Conservation (phyloP, 2,329 filamentous ascomycete species). For the Ceratocystis huliohia region DNA sequence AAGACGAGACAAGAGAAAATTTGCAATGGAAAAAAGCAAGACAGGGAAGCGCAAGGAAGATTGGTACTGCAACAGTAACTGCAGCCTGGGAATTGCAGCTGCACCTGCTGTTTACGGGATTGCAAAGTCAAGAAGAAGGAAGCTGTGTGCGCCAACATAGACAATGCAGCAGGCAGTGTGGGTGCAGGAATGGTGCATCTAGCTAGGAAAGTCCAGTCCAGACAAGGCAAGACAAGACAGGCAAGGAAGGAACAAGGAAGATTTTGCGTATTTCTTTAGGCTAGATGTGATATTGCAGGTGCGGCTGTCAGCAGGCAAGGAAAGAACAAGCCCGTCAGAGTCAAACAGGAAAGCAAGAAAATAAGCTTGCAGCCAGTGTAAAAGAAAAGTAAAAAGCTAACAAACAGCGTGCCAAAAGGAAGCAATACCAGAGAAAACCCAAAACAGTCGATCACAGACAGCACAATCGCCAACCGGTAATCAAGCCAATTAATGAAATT, state of each 20-base stretch:
- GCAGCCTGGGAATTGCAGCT: background rate
- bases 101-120: background rate
- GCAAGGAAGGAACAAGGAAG: background rate
- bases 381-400: background rate
- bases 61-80: background rate
- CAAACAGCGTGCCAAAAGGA: background rate
- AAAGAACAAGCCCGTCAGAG: background rate
- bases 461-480: background rate
- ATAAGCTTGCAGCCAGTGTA: background rate
- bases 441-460: background rate
- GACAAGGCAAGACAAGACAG: background rate
- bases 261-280: background rate
- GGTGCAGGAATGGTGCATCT: background rate
- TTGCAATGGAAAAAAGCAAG: background rate
- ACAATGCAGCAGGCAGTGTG: background rate
- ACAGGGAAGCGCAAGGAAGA: background rate
- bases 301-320: too few species aligned
- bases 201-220: background rate
- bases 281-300: too few species aligned
- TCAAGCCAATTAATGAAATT: background rate
- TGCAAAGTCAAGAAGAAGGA: background rate
- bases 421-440: background rate
- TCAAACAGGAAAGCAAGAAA: background rate
- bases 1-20: constrained; percentile 4
- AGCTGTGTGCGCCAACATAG: background rate